These are phyloP conservation scores for Ceratonia siliqua DNA, from an alignment of 306 rosid genomes.

Conservation along the genomic window DNA sequence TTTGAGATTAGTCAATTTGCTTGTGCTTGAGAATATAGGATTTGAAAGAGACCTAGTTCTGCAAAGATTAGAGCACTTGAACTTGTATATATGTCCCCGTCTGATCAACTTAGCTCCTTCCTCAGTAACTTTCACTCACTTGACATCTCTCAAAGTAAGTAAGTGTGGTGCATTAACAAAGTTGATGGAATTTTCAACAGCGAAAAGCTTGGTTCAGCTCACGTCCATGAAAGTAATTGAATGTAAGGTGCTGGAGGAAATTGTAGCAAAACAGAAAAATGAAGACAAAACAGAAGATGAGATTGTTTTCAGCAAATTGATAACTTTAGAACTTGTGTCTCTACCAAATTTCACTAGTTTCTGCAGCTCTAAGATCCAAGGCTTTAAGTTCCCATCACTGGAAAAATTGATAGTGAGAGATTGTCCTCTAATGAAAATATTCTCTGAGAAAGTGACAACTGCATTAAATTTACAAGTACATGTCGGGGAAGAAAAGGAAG, in stretches of 20 bases:
- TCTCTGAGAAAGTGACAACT: neutral
- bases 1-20: neutral
- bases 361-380: neutral
- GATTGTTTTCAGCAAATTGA: neutral
- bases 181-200: conserved; percentile 19
- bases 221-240: neutral
- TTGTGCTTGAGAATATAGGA: neutral
- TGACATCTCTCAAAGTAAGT: conserved; percentile 18
- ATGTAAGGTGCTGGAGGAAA: neutral
- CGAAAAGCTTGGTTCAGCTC: conserved; percentile 30
- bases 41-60: conserved; percentile 1
- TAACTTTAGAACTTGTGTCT: neutral
- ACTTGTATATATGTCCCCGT: neutral
- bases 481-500: neutral
- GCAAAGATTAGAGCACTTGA: neutral
- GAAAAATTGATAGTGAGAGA: neutral
- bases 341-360: neutral
- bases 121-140: neutral
- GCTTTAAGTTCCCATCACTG: neutral
- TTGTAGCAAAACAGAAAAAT: neutral
- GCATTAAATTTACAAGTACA: neutral
- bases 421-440: neutral
- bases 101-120: neutral
- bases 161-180: neutral
- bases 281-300: neutral